Evolutionary conservation across 2,329 filamentous ascomycete genomes (phyloP).

Genomic region (Sarocladium oryzae): DNA sequence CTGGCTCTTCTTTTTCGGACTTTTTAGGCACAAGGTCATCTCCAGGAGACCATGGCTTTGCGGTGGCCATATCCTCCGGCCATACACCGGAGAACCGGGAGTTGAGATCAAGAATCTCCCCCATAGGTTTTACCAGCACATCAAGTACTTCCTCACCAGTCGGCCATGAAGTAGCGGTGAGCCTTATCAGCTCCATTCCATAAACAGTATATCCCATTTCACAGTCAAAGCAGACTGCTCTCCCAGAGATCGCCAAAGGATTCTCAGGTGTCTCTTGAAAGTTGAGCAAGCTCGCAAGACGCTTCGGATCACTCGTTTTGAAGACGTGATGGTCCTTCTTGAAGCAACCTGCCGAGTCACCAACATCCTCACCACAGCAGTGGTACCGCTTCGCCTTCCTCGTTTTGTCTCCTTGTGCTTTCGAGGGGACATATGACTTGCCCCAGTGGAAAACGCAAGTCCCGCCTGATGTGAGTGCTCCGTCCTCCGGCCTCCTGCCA

Average conservation of each 20-base stretch:
- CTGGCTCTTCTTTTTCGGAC: constrained; percentile 17
- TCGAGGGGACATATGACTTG: constrained; percentile 54
- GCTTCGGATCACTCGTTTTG: constrained; percentile 69
- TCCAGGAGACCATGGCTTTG: constrained; percentile 45
- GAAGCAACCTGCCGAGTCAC: constrained; percentile 69
- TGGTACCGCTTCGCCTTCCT: constrained; percentile 57
- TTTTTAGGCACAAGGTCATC: constrained; percentile 18
- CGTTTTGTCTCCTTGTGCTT: constrained; percentile 49
- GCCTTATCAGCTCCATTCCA: constrained; percentile 80
- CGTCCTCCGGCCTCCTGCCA: constrained; percentile 70
- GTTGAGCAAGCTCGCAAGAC: constrained; percentile 71
- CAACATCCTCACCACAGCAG: constrained; percentile 73
- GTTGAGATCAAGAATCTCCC: constrained; percentile 84
- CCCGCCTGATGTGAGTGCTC: constrained; percentile 68
- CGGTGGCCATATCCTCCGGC: constrained; percentile 66
- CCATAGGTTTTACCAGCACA: constrained; percentile 75
- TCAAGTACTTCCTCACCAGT: constrained; percentile 69
- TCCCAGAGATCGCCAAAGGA: constrained; percentile 37
- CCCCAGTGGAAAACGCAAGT: constrained; percentile 77
- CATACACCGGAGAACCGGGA: constrained; percentile 86
- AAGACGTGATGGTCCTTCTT: constrained; percentile 73
- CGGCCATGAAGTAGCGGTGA: constrained; percentile 88
- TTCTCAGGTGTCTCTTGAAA: constrained; percentile 74
- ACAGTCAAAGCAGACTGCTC: constrained; percentile 83
- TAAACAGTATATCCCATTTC: constrained; percentile 95